A percentile compares a stretch with the other conserved stretches of the same genome.
Evolutionary conservation across 2,329 filamentous ascomycete genomes (phyloP).

Genomic region (Fusarium secorum): DNA sequence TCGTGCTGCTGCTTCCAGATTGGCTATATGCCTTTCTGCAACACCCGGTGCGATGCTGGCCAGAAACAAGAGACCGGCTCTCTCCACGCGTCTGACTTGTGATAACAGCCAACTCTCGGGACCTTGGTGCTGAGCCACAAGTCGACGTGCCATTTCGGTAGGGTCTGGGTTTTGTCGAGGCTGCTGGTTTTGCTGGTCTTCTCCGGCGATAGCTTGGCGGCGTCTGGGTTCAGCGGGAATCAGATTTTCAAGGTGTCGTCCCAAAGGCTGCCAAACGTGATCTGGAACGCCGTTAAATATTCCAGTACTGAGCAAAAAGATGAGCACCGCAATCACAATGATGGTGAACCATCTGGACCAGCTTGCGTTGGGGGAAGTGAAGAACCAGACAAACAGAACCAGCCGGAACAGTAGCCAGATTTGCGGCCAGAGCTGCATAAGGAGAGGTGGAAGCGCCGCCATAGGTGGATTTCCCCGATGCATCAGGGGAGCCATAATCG

Average conservation of each 20-base stretch:
- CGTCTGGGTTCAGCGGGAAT: constrained; percentile 59
- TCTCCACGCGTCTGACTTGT: constrained; percentile 63
- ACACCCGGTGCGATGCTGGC: constrained; percentile 72
- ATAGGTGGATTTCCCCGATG: constrained; percentile 53
- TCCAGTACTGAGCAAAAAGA: constrained; percentile 69
- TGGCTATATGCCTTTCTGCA: constrained; percentile 70
- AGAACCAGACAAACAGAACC: constrained; percentile 69
- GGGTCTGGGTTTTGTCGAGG: constrained; percentile 52
- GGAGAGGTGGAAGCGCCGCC: constrained; percentile 44
- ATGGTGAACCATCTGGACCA: constrained; percentile 68
- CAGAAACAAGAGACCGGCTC: constrained; percentile 68
- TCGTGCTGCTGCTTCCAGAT: constrained; percentile 61
- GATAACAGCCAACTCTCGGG: constrained; percentile 46
- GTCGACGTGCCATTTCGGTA: constrained; percentile 60
- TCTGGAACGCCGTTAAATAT: constrained; percentile 64
- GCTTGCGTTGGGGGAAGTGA: constrained; percentile 64
- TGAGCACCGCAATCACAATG: constrained; percentile 59
- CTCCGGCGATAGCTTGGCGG: constrained; percentile 34
- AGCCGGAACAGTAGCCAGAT: constrained; percentile 68
- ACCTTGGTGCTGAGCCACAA: constrained; percentile 54
- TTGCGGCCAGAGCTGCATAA: constrained; percentile 62
- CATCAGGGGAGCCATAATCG: constrained; percentile 33
- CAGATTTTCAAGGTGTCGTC: constrained; percentile 66
- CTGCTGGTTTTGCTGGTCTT: constrained; percentile 31
- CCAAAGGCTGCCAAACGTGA: constrained; percentile 63